Evolutionary conservation across 2,329 filamentous ascomycete species (phyloP).

Genomic region (Colletotrichum sp.): DNA sequence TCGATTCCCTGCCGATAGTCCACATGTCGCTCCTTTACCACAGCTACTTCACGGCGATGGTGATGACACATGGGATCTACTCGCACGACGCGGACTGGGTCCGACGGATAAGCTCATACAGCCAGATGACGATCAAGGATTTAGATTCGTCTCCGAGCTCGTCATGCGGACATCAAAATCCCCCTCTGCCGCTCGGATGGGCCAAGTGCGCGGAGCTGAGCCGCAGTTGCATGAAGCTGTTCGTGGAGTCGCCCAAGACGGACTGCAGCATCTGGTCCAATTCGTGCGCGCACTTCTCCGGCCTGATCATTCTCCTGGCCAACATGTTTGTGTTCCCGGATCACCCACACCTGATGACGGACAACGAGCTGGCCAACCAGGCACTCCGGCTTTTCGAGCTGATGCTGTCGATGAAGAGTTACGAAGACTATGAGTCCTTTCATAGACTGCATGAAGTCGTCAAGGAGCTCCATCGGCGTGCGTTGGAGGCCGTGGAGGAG

Average conservation of each 20-base stretch:
- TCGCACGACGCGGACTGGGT: conserved; percentile 42
- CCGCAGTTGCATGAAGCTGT: conserved; percentile 37
- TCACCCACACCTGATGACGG: conserved; percentile 26
- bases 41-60: conserved; percentile 37
- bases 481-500: conserved; percentile 14
- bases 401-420: neutral
- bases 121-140: conserved; percentile 27
- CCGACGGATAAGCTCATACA: conserved; percentile 32
- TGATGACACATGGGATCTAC: conserved; percentile 43
- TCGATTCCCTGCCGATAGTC: conserved; percentile 28
- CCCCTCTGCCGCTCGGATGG: conserved; percentile 34
- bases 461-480: conserved; percentile 18
- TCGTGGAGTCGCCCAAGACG: conserved; percentile 30
- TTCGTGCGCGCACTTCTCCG: conserved; percentile 34
- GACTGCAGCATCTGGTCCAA: conserved; percentile 36
- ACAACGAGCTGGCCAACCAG: conserved; percentile 31
- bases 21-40: conserved; percentile 43
- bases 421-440: neutral
- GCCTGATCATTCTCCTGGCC: conserved; percentile 36
- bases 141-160: conserved; percentile 12
- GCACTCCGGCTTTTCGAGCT: conserved; percentile 31
- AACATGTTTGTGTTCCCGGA: conserved; percentile 35
- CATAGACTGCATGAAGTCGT: conserved; percentile 14
- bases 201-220: conserved; percentile 35
- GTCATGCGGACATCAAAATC: conserved; percentile 1